Percentiles rank a stretch among this genome's conserved stretches.
Conservation (phyloP, 805 yeast genomes). For the Monosporozyma yasuniensis region DNA sequence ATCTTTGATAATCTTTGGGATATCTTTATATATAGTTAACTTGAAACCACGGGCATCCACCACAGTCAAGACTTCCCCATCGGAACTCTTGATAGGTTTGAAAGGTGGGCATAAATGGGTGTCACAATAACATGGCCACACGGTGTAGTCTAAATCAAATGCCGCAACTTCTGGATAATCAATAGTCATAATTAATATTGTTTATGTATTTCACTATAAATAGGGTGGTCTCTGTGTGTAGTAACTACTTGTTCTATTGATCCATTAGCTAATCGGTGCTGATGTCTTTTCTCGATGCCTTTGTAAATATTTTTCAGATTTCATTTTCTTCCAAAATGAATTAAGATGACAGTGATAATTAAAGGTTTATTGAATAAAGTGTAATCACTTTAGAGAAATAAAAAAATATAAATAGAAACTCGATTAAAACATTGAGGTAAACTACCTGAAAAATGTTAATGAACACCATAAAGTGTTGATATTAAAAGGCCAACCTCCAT, state of each 20-base stretch:
- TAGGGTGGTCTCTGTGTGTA: not conserved
- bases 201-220: not conserved
- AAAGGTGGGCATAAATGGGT: conserved; percentile 31
- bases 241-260: not conserved
- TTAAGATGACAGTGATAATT: not conserved
- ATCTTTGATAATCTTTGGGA: conserved; percentile 50
- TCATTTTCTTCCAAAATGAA: not conserved
- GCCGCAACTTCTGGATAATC: conserved; percentile 30
- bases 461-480: too few species aligned
- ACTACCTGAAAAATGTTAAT: too few species aligned
- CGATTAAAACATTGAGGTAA: too few species aligned
- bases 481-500: too few species aligned
- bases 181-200: conserved; percentile 1
- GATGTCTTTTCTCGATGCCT: not conserved
- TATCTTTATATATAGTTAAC: conserved; percentile 57
- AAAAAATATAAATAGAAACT: too few species aligned
- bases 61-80: conserved; percentile 25
- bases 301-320: not conserved
- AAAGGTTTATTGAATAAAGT: not conserved
- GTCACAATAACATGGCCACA: conserved; percentile 33
- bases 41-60: conserved; percentile 39
- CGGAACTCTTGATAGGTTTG: conserved; percentile 16
- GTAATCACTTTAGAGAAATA: too few species aligned
- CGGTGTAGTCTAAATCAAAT: conserved; percentile 31
- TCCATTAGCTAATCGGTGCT: not conserved